phyloP scores from a whole-genome alignment of 129 eudicot species.

The Centaurea solstitialis region DNA sequence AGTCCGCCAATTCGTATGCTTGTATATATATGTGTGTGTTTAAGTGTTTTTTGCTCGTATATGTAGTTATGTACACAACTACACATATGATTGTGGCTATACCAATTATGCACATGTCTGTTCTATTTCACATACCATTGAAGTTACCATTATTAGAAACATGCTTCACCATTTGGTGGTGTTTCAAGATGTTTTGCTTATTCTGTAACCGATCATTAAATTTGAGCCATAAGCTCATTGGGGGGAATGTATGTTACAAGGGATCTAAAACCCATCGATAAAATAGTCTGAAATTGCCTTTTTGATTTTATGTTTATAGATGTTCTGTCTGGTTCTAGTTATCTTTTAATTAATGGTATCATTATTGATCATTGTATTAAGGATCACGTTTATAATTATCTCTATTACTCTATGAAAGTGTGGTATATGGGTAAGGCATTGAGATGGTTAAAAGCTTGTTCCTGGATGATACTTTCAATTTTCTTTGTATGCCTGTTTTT shows the following conservation, averaged over 20 bases:
- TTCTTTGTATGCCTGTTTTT: neutral
- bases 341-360: neutral
- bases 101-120: neutral
- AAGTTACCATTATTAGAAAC: neutral
- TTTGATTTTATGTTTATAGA: neutral
- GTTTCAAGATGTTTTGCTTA: neutral
- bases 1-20: constrained; percentile 2
- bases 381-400: constrained; percentile 7
- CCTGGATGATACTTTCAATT: neutral
- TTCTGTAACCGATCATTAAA: neutral
- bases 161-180: constrained; percentile 16
- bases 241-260: neutral
- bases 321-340: constrained; percentile 4
- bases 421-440: constrained; percentile 8
- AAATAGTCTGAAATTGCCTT: constrained; percentile 4
- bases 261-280: neutral
- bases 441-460: neutral
- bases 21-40: constrained; percentile 6
- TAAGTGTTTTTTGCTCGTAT: constrained; percentile 1
- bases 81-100: neutral
- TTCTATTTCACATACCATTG: constrained; percentile 1
- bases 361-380: neutral
- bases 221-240: neutral
- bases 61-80: neutral
- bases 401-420: constrained; percentile 15